phyloP scores from a whole-genome alignment of 2,329 filamentous ascomycete genomes.

The Paramyrothecium roridum region DNA sequence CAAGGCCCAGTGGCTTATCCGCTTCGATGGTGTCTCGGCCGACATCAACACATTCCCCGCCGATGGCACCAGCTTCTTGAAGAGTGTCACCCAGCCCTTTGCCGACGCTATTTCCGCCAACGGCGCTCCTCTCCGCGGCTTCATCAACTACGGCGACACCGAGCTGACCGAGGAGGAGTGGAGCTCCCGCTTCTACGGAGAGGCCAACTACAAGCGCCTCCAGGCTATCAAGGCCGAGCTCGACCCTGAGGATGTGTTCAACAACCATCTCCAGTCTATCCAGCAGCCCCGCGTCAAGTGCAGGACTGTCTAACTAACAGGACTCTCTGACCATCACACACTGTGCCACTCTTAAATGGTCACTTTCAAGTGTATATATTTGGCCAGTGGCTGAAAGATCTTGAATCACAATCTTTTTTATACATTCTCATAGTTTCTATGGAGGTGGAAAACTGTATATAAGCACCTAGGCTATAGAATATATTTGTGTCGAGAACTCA shows the following conservation, averaged over 20 bases:
- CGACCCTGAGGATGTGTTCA: slow-evolving; percentile 16
- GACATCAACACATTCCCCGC: slow-evolving; percentile 11
- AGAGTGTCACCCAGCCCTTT: slow-evolving; percentile 16
- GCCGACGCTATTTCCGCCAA: slow-evolving; percentile 12
- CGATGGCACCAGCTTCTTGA: slow-evolving; percentile 14
- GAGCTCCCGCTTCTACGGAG: slow-evolving; percentile 17
- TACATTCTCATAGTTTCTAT: too few species aligned
- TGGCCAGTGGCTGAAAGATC: too few species aligned
- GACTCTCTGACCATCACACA: too few species aligned
- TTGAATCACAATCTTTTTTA: too few species aligned
- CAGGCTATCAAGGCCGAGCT: slow-evolving; percentile 14
- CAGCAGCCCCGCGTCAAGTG: background rate
- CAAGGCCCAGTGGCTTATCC: slow-evolving; percentile 18
- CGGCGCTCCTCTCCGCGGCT: slow-evolving; percentile 15
- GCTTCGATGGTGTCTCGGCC: slow-evolving; percentile 13
- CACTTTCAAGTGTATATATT: too few species aligned
- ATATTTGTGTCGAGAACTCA: too few species aligned
- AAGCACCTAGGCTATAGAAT: too few species aligned
- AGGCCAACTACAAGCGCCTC: slow-evolving; percentile 12
- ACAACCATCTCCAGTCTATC: slow-evolving; percentile 16
- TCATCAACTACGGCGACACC: slow-evolving; percentile 20
- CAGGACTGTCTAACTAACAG: background rate
- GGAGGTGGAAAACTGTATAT: too few species aligned
- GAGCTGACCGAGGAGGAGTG: slow-evolving; percentile 16
- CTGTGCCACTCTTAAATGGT: too few species aligned